Conservation (phyloP, 345 rosid genomes). For the Aquilaria malaccensis region DNA sequence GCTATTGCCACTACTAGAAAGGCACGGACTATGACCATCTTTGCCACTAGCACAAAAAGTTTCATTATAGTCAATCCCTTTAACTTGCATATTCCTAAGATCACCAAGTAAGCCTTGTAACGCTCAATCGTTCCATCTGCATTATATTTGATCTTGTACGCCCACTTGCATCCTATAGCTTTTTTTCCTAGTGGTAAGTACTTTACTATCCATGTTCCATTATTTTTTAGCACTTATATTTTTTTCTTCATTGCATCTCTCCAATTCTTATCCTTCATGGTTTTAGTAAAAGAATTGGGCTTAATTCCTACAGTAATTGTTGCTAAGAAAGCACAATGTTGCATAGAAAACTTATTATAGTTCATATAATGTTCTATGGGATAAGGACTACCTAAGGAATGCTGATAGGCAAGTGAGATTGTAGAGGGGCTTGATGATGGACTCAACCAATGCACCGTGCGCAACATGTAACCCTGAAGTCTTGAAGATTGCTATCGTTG, state of each 20-base stretch:
- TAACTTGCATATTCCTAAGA: background rate
- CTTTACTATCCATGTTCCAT: conserved; percentile 2
- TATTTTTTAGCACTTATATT: background rate
- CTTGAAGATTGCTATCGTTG: background rate
- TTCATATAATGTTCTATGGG: background rate
- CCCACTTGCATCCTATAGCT: conserved; percentile 3
- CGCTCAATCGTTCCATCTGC: background rate
- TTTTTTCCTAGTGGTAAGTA: background rate
- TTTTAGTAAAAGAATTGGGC: background rate
- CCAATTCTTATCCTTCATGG: background rate
- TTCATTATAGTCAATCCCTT: no score
- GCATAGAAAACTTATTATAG: background rate
- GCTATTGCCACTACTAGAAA: background rate
- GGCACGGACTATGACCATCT: background rate
- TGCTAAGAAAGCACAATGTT: background rate
- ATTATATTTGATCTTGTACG: conserved; percentile 7
- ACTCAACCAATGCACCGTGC: background rate
- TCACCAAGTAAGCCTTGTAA: no score
- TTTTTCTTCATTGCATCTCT: background rate
- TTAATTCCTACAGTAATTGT: background rate
- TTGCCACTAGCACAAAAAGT: background rate
- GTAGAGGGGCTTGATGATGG: background rate
- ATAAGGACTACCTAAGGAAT: background rate
- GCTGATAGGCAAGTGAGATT: background rate
- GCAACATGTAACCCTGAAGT: background rate